phyloP scores from a whole-genome alignment of 306 rosid species.

The Sicyos edulis region DNA sequence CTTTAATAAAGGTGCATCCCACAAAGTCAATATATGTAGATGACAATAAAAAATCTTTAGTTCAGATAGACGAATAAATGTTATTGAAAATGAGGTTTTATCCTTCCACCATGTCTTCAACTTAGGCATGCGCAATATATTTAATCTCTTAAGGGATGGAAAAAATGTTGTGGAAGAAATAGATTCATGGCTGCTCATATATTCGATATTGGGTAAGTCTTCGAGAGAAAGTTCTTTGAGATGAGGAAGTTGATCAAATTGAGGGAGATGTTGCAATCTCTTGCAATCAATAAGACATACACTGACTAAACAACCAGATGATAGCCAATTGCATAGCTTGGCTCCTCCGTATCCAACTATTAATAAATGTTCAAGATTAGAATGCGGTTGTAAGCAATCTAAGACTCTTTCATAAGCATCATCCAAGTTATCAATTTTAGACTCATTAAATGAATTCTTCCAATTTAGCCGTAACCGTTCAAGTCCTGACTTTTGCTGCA shows the following conservation, averaged over 20 bases:
- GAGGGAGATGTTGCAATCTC: neutral
- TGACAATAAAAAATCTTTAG: no score
- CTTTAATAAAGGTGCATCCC: neutral
- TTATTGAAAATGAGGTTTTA: neutral
- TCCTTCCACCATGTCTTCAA: conserved; percentile 19
- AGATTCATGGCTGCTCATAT: neutral
- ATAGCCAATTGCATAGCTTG: conserved; percentile 11
- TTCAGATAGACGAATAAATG: neutral
- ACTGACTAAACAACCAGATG: neutral
- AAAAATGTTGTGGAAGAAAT: neutral
- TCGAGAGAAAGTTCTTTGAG: neutral
- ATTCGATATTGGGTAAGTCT: neutral
- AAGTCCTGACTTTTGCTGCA: no score
- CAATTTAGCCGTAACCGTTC: no score
- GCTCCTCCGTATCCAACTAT: neutral
- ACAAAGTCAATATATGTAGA: no score
- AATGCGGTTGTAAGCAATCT: no score
- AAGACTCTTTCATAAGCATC: no score
- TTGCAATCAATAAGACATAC: accelerated
- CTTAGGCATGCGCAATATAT: neutral
- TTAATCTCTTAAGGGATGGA: neutral
- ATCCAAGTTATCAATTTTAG: no score
- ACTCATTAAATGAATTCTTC: no score
- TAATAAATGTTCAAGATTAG: neutral
- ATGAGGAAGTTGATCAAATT: neutral